Conservation (phyloP, 179 eudicot genomes). For the Beta lomatogona region DNA sequence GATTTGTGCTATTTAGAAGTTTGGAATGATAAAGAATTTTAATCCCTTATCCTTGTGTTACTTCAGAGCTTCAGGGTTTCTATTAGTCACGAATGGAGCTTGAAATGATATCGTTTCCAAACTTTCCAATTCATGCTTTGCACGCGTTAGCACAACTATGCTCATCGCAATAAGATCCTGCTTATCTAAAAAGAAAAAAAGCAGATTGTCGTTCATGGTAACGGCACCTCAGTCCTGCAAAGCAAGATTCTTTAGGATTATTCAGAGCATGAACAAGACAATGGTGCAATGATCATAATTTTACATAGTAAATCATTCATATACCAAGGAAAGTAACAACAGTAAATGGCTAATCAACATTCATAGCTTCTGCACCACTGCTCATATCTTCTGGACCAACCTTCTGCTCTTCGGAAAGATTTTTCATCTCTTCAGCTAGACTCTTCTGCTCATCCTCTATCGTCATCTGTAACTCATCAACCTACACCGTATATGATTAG, state of each 20-base stretch:
- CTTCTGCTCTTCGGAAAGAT: conserved; percentile 59
- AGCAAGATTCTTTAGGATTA: not conserved
- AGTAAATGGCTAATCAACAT: conserved; percentile 52
- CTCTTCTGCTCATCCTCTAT: conserved; percentile 89
- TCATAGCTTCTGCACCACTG: conserved; percentile 76
- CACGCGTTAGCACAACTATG: not conserved
- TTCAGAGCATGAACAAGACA: too few relatives aligned
- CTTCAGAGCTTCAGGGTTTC: not conserved
- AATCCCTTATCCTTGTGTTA: not conserved
- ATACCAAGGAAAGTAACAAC: not conserved
- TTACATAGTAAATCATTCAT: not conserved
- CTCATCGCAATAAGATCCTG: not conserved
- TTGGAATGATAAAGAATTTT: too few relatives aligned
- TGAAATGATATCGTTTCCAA: not conserved
- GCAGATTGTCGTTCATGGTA: not conserved
- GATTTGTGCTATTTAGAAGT: too few relatives aligned
- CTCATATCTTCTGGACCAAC: conserved; percentile 56
- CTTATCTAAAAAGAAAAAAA: not conserved
- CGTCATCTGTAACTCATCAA: conserved; percentile 90
- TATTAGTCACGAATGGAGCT: too few relatives aligned
- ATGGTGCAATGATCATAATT: not conserved
- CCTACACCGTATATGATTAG: conserved; percentile 40
- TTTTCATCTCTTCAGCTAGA: conserved; percentile 54
- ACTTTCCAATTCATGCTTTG: not conserved
- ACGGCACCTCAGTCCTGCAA: not conserved